Percentiles rank a stretch among this genome's conserved stretches.
These are phyloP conservation scores for Zymoseptoria ardabiliae DNA, from an alignment of 2,329 filamentous ascomycete species.

Conservation along the genomic window DNA sequence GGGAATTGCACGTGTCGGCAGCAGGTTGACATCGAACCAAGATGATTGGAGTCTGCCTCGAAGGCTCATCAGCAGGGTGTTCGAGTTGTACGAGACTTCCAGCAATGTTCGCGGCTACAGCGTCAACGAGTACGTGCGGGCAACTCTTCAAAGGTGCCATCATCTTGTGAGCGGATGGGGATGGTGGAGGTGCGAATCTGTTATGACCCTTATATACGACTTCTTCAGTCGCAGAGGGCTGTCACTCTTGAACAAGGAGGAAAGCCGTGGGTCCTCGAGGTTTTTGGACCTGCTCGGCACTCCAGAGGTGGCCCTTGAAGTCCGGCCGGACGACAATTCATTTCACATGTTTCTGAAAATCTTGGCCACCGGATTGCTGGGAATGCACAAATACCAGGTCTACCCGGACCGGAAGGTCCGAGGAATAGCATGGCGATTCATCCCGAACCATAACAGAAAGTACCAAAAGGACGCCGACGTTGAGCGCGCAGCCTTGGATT, in stretches of 20 bases:
- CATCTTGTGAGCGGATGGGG: slow-evolving; percentile 48
- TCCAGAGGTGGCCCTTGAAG: slow-evolving; percentile 34
- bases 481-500: slow-evolving; percentile 47
- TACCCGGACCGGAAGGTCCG: slow-evolving; percentile 49
- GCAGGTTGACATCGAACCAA: slow-evolving; percentile 32
- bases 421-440: slow-evolving; percentile 47
- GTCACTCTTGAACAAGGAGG: slow-evolving; percentile 46
- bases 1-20: slow-evolving; percentile 40
- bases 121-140: slow-evolving; percentile 50
- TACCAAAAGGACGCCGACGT: slow-evolving; percentile 53
- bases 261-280: slow-evolving; percentile 43
- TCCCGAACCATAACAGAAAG: slow-evolving; percentile 54
- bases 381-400: slow-evolving; percentile 34
- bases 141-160: slow-evolving; percentile 46
- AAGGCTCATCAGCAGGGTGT: slow-evolving; percentile 39
- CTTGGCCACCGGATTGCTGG: slow-evolving; percentile 43
- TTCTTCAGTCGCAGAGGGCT: slow-evolving; percentile 51
- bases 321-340: slow-evolving; percentile 44
- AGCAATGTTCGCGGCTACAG: slow-evolving; percentile 34
- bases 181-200: slow-evolving; percentile 49
- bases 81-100: slow-evolving; percentile 42
- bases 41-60: slow-evolving; percentile 48
- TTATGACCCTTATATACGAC: slow-evolving; percentile 50
- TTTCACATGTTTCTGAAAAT: slow-evolving; percentile 56
- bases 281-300: slow-evolving; percentile 47